Evolutionary conservation across 192 early-diverging fungal genomes (phyloP), one percentile per base, ranked within the genome.

Genomic region (Backusella liffmaniae): DNA sequence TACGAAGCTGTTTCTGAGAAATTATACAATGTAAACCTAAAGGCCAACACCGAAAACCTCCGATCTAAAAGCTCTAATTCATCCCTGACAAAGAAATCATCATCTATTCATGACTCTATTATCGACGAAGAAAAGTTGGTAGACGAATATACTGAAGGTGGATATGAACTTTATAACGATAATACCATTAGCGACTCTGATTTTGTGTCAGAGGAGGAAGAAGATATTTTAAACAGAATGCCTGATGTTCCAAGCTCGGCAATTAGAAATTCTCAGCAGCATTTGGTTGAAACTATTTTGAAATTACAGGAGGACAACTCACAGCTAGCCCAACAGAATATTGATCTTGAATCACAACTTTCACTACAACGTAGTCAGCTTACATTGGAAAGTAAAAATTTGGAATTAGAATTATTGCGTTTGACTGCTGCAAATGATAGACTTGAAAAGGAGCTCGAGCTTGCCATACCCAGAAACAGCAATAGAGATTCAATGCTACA

Each of bases 371-470:
- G 76, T 9, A 70, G 51, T 7, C 75, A 76, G 34, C 30, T 72
- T 15, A 42, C 67, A 23, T 6, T 72, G 13, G 76, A 82, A 41
- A 67, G 73, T 35, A 82, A 68, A 65, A 73, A 72, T 15, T 41
- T 78, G n/a, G 76, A 82, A 69, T 4, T 56, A 21, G 76, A 82
- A 59, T 39, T 77, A 21, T 53, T 75, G 26, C 70, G 71, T 37
- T 51, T 78, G 23, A 68, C 62, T 0, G 76, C 73, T 37, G 77
- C 80, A 5, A 82, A 82, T 39, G 80, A 82, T 65, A 73, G 73
- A 30, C 56, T 82, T 26, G 80, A 82, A 53, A 75, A 78, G 29
- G 80, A 82, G 42, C 74, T 82, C 56, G 76, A 82, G 42, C 77
- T 78, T 26, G 21, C 73, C 23, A 67, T 77, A 35, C 76, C 80